These are phyloP conservation scores for Pneumocystis carinii DNA, from an alignment of 1,139 yeast species.

Conservation along the genomic window DNA sequence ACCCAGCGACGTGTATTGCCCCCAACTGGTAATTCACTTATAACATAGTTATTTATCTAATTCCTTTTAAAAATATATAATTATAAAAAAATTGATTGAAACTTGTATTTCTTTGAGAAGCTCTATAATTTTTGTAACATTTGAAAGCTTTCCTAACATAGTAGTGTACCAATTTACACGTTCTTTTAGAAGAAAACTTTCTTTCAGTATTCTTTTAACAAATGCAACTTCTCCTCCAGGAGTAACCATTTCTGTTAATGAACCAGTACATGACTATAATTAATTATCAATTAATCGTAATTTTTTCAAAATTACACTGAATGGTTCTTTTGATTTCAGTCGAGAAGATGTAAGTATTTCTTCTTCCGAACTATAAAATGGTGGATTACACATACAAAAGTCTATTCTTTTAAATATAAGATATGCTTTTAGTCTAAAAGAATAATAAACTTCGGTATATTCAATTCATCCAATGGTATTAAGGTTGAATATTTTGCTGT, in stretches of 20 bases:
- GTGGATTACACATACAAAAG: constrained; percentile 33
- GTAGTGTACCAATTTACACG: constrained; percentile 17
- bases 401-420: constrained; percentile 2
- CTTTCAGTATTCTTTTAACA: constrained; percentile 23
- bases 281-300: background rate
- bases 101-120: constrained; percentile 4
- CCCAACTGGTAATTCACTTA: constrained; percentile 15
- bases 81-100: background rate
- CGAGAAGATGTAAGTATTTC: constrained; percentile 20
- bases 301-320: constrained; percentile 1
- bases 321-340: constrained; percentile 8
- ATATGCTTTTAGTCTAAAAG: background rate
- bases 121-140: constrained; percentile 7
- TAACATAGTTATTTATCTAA: constrained; percentile 12
- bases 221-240: constrained; percentile 30
- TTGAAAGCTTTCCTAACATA: constrained; percentile 17
- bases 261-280: constrained; percentile 15
- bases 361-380: constrained; percentile 26
- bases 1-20: constrained; percentile 24
- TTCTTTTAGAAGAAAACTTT: constrained; percentile 19
- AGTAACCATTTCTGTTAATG: constrained; percentile 24
- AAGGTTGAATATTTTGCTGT: background rate
- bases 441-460: constrained; percentile 2
- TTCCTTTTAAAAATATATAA: background rate
- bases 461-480: background rate